phyloP scores from a whole-genome alignment of 1,284 basidiomycete genomes.

The Moesziomyces sp. region DNA sequence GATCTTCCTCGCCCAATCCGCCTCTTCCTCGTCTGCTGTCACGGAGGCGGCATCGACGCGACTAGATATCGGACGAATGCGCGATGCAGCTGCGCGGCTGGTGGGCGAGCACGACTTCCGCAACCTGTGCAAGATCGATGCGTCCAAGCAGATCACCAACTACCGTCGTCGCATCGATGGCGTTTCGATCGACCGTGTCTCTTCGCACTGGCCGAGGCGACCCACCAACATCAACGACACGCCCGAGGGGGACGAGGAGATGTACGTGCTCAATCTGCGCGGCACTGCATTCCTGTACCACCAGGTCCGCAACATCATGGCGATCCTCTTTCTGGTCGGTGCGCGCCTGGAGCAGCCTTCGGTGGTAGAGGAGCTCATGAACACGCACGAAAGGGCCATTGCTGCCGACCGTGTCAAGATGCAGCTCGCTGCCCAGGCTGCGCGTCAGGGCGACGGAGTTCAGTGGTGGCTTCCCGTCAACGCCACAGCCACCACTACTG shows the following conservation, averaged over 20 bases:
- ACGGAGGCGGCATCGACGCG: slow-evolving; percentile 18
- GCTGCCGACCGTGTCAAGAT: slow-evolving; percentile 39
- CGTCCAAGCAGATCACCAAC: slow-evolving; percentile 87
- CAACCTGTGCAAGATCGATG: slow-evolving; percentile 94
- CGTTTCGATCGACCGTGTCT: slow-evolving; percentile 73
- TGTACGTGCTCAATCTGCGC: slow-evolving; percentile 83
- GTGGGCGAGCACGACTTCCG: slow-evolving; percentile 95
- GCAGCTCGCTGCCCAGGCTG: slow-evolving; percentile 16
- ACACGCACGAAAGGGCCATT: slow-evolving; percentile 70
- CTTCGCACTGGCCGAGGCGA: slow-evolving; percentile 35
- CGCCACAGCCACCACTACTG: slow-evolving; percentile 4
- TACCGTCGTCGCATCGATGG: slow-evolving; percentile 77
- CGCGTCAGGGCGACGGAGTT: slow-evolving; percentile 1
- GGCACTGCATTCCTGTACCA: slow-evolving; percentile 95
- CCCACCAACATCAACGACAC: background rate
- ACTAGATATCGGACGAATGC: slow-evolving; percentile 74
- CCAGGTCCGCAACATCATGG: slow-evolving; percentile 96
- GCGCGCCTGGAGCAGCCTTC: slow-evolving; percentile 80
- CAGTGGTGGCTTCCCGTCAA: slow-evolving; percentile 47
- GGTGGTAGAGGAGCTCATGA: slow-evolving; percentile 80
- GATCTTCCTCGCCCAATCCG: slow-evolving; percentile 24
- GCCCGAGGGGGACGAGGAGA: slow-evolving; percentile 53
- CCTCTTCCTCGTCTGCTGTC: background rate
- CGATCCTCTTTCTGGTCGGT: slow-evolving; percentile 88
- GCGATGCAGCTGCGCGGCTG: slow-evolving; percentile 77